Evolutionary conservation across 768 basidiomycete species (phyloP).

Genomic region (Lentinula sp.): DNA sequence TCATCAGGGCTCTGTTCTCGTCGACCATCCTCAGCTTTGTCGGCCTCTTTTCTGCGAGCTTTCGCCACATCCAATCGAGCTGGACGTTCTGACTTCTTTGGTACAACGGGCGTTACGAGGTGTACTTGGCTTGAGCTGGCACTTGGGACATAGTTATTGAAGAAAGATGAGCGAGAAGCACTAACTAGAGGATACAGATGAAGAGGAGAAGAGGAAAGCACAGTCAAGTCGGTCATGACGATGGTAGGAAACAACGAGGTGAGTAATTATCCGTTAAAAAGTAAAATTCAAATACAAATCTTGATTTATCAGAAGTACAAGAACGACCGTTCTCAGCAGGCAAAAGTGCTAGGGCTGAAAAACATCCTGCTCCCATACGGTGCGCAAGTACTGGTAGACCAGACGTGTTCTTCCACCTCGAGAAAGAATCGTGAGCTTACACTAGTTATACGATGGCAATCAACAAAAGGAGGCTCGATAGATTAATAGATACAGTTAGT

Average conservation of each 20-base stretch:
- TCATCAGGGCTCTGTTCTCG: background rate
- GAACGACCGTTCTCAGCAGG: no score
- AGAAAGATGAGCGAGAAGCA: conserved; percentile 14
- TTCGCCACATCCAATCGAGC: background rate
- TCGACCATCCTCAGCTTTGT: conserved; percentile 9
- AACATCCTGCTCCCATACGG: no score
- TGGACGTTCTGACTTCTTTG: background rate
- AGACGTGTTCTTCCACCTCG: no score
- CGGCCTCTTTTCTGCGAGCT: conserved; percentile 6
- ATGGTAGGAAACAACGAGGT: background rate
- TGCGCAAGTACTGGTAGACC: no score
- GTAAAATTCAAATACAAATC: no score
- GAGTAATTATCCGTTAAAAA: background rate
- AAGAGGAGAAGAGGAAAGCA: conserved; percentile 34
- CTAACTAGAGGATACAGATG: conserved; percentile 29
- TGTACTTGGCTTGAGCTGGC: conserved; percentile 6
- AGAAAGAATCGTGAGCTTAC: no score
- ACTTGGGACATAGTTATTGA: conserved; percentile 11
- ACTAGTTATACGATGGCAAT: no score
- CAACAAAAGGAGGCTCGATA: no score
- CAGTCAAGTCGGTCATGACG: conserved; percentile 45
- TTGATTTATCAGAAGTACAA: no score
- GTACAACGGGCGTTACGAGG: background rate
- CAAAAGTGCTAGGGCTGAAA: no score
- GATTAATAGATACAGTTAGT: no score